phyloP scores from a whole-genome alignment of 1,284 basidiomycete genomes.

The Rhodotorula mucilaginosa region DNA sequence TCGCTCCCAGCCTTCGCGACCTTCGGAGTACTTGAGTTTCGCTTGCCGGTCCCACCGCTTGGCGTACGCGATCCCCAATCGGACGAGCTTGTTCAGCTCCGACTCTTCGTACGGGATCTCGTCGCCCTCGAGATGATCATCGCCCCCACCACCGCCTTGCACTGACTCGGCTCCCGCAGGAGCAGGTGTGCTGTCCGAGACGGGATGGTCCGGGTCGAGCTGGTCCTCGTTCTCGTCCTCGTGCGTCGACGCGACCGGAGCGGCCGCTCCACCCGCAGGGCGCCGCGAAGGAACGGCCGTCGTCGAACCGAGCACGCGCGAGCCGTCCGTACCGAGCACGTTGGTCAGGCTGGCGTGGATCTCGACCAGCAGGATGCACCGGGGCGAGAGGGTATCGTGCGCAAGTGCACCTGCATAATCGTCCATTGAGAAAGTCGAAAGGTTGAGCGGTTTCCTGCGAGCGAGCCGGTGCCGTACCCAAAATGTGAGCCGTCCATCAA shows the following conservation, averaged over 20 bases:
- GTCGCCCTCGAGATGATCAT: background rate
- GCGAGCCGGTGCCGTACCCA: too few species aligned
- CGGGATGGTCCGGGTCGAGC: conserved; percentile 27
- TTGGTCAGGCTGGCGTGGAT: conserved; percentile 87
- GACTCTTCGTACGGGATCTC: conserved; percentile 19
- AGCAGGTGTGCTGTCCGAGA: background rate
- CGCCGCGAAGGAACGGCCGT: conserved; percentile 10
- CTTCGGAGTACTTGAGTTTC: conserved; percentile 34
- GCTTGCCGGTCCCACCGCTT: conserved; percentile 40
- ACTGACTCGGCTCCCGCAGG: conserved; percentile 7
- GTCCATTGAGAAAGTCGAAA: conserved; percentile 90
- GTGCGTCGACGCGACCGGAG: conserved; percentile 44
- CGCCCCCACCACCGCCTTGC: conserved; percentile 21
- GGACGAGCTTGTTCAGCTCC: conserved; percentile 30
- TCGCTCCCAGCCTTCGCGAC: conserved; percentile 36
- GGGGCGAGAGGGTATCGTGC: conserved; percentile 67
- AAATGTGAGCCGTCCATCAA: too few species aligned
- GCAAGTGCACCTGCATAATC: conserved; percentile 85
- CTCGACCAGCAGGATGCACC: conserved; percentile 77
- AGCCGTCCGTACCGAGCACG: conserved; percentile 70
- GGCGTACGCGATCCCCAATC: conserved; percentile 35
- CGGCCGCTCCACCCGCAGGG: conserved; percentile 7
- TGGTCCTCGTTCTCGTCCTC: conserved; percentile 29
- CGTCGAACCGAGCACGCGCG: conserved; percentile 49
- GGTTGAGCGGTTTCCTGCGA: conserved; percentile 72